These are phyloP conservation scores for Boletus sensibilis DNA, from an alignment of 768 basidiomycete genomes.

Conservation along the genomic window DNA sequence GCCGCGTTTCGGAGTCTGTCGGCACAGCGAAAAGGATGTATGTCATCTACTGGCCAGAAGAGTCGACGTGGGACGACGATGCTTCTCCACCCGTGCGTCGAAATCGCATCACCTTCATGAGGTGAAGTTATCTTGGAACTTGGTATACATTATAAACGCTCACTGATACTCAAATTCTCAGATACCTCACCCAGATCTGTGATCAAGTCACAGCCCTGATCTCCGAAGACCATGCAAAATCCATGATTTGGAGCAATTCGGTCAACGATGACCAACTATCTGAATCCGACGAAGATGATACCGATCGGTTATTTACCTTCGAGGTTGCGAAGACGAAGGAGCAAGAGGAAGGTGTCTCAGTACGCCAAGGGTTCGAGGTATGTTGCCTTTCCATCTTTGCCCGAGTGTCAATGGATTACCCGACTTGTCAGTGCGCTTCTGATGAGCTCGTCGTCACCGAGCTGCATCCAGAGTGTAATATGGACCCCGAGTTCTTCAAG, in stretches of 20 bases:
- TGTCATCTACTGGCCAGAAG: constrained; percentile 63
- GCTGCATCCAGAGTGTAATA: constrained; percentile 20
- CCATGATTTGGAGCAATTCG: constrained; percentile 45
- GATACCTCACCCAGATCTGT: constrained; percentile 57
- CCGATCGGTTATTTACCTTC: constrained; percentile 53
- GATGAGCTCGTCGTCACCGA: constrained; percentile 19
- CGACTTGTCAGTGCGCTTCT: constrained; percentile 10
- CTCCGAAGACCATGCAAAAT: constrained; percentile 44
- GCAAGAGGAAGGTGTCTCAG: constrained; percentile 50
- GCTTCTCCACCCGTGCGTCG: constrained; percentile 45
- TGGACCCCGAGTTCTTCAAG: constrained; percentile 23
- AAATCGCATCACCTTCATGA: constrained; percentile 61
- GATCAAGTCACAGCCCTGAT: constrained; percentile 54
- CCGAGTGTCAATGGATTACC: not conserved
- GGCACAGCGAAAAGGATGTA: constrained; percentile 32
- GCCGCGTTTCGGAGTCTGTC: constrained; percentile 21
- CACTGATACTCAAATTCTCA: constrained; percentile 16
- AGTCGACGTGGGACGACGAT: constrained; percentile 54
- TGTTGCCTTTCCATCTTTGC: not conserved
- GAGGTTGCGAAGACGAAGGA: constrained; percentile 57
- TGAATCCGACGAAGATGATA: constrained; percentile 38
- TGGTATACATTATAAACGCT: not conserved
- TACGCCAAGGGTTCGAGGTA: constrained; percentile 48
- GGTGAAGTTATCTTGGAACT: constrained; percentile 33
- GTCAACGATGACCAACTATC: constrained; percentile 23